Evolutionary conservation across 2,329 filamentous ascomycete species (phyloP), one percentile per base, ranked within the genome.

Genomic region (Aspergillus arachidicola): DNA sequence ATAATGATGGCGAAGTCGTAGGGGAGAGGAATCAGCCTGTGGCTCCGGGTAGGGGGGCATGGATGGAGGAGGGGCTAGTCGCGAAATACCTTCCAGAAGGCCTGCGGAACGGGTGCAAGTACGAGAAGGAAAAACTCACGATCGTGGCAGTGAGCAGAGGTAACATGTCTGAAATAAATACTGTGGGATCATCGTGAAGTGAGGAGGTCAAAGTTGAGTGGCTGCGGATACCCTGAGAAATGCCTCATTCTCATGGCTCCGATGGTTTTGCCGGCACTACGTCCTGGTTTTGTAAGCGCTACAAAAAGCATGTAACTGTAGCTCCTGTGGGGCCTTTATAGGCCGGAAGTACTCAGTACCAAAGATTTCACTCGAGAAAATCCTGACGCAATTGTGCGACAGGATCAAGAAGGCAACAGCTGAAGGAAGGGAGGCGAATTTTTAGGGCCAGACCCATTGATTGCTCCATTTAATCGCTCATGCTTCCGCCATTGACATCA

Each of bases 1-100:
- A 74, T 97, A 80, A 63, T 80, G 78, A 30, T 68, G 66, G 12
- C 36, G 57, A 9, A 66, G 60, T 9, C 63, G 65, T 11, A 68
- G 43, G 26, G 66, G 60, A 51, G 66, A 66, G 36, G 61, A 50
- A 23, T 65, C 59, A 21, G 50, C 45, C 28, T 51, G 51, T 23
- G 60, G 43, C 54, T 65, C 60, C 36, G 28, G 45, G 36, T 55
- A 36, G 2, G 51, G 58, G 46, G 58, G 63, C 63, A 64, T 66
- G 32, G 32, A 26, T 19, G 51, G 32, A 55, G 5, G 32, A 26
- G 19, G 21, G n/a, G 9, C 23, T 26, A n/a, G 43, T 46, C n/a
- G 19, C 0, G 43, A 32, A 6, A 36, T 21, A 55, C 51, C 32
- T 21, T 55, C 11, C 26, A 53, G 16, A 32, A 14, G 51, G 32